Evolutionary conservation across 148 eudicot species (phyloP).

Genomic region (Arctostaphylos glauca): DNA sequence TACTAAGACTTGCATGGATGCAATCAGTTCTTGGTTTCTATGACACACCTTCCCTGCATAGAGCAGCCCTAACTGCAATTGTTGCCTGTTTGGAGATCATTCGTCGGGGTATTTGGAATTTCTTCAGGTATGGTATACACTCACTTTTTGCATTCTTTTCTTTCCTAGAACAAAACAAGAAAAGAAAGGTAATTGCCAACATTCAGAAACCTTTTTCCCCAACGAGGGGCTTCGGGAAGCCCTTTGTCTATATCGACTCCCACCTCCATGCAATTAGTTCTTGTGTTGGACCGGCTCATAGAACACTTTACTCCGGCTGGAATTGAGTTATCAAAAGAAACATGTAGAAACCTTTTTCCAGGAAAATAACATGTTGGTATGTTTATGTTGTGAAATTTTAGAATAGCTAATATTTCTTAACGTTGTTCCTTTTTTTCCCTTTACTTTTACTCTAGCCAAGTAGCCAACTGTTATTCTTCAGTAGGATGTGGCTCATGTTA

Average conservation of each 20-base stretch:
- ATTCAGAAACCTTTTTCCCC: background rate
- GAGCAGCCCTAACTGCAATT: constrained; percentile 34
- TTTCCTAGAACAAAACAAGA: background rate
- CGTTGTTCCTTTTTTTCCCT: background rate
- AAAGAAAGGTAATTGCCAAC: background rate
- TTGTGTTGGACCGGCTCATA: too few relatives aligned
- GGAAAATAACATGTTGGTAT: background rate
- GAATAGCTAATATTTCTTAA: background rate
- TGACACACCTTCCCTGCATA: constrained; percentile 38
- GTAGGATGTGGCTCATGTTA: background rate
- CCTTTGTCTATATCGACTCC: too few relatives aligned
- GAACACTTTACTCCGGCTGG: too few relatives aligned
- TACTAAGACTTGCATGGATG: constrained; percentile 61
- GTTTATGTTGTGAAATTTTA: background rate
- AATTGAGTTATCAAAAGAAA: background rate
- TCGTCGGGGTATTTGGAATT: constrained; percentile 64
- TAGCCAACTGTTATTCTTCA: background rate
- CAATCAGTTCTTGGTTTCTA: constrained; percentile 46
- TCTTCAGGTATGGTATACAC: constrained; percentile 40
- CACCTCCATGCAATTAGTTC: too few relatives aligned
- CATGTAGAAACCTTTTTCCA: background rate
- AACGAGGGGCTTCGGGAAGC: too few relatives aligned
- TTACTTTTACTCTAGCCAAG: background rate
- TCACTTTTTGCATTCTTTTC: background rate
- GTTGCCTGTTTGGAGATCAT: constrained; percentile 50